A percentile compares a stretch with the other conserved stretches of the same genome.
Evolutionary conservation across 768 basidiomycete genomes (phyloP).

Genomic region (Tylopilus plumbeoviolaceoides): DNA sequence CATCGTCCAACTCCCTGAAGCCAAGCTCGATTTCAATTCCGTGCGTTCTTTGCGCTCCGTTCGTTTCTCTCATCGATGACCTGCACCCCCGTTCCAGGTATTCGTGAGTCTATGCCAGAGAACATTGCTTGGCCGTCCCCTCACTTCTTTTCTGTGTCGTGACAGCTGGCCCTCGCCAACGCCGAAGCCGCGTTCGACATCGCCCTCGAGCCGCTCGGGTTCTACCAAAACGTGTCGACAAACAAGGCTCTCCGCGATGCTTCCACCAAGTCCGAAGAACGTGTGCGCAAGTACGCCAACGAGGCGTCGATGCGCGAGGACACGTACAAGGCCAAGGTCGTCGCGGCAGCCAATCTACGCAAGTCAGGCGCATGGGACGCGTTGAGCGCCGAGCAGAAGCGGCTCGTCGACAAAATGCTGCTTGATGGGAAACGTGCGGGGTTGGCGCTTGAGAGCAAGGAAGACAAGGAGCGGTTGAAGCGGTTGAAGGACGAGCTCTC

Average conservation of each 20-base stretch:
- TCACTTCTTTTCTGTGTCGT: not conserved
- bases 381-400: constrained; percentile 61
- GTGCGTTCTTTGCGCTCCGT: constrained; percentile 37
- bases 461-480: constrained; percentile 51
- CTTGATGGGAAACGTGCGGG: constrained; percentile 80
- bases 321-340: constrained; percentile 67
- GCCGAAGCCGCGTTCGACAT: constrained; percentile 53
- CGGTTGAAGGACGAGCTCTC: constrained; percentile 73
- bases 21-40: constrained; percentile 62
- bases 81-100: constrained; percentile 42
- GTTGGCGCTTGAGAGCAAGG: constrained; percentile 62
- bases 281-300: constrained; percentile 65
- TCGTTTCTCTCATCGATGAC: not conserved
- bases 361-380: constrained; percentile 57
- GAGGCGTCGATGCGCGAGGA: constrained; percentile 81
- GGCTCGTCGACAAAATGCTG: constrained; percentile 78
- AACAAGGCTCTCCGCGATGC: constrained; percentile 77
- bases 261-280: constrained; percentile 68
- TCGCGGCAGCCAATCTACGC: constrained; percentile 66
- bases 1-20: constrained; percentile 53
- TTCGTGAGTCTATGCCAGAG: constrained; percentile 50
- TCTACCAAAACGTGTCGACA: constrained; percentile 81
- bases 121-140: not conserved
- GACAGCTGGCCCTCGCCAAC: constrained; percentile 55
- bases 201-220: constrained; percentile 56